These are phyloP conservation scores for Penicillium crystallinum DNA, from an alignment of 495 filamentous ascomycete species.

Conservation along the genomic window DNA sequence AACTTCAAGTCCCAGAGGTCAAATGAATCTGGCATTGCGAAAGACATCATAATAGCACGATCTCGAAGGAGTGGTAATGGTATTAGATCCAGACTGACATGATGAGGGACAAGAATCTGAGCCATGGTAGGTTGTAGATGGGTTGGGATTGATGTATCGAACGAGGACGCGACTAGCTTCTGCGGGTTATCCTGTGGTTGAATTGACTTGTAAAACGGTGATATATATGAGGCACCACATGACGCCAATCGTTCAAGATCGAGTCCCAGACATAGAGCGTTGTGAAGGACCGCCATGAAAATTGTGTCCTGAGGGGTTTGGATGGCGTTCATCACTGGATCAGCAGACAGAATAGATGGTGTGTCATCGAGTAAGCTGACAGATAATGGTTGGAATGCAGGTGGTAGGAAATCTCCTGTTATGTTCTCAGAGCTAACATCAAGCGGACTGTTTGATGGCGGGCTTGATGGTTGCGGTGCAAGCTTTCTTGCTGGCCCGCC, in stretches of 20 bases:
- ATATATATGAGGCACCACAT: constrained; percentile 18
- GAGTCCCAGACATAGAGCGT: constrained; percentile 33
- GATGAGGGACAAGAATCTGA: constrained; percentile 42
- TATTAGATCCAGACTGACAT: constrained; percentile 40
- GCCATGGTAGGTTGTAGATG: constrained; percentile 40
- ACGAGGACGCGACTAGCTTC: constrained; percentile 16
- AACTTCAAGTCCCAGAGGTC: constrained; percentile 37
- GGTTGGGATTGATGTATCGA: constrained; percentile 24
- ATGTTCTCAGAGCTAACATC: neutral
- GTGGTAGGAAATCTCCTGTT: neutral
- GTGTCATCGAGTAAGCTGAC: neutral
- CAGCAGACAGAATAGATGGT: neutral
- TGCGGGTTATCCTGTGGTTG: constrained; percentile 19
- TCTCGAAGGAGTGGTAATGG: constrained; percentile 37
- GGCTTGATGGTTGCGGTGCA: constrained; percentile 1
- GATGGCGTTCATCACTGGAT: constrained; percentile 12
- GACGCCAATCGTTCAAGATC: constrained; percentile 21
- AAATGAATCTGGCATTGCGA: constrained; percentile 26
- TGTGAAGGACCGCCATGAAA: constrained; percentile 25
- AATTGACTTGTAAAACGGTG: constrained; percentile 34
- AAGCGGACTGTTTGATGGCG: neutral
- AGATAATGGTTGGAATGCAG: neutral
- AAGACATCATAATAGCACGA: constrained; percentile 32
- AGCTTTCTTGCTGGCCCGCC: constrained; percentile 1
- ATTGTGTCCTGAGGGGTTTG: constrained; percentile 10